These are phyloP conservation scores for Casuarina cunninghamiana DNA, from an alignment of 306 rosid species.

Conservation along the genomic window DNA sequence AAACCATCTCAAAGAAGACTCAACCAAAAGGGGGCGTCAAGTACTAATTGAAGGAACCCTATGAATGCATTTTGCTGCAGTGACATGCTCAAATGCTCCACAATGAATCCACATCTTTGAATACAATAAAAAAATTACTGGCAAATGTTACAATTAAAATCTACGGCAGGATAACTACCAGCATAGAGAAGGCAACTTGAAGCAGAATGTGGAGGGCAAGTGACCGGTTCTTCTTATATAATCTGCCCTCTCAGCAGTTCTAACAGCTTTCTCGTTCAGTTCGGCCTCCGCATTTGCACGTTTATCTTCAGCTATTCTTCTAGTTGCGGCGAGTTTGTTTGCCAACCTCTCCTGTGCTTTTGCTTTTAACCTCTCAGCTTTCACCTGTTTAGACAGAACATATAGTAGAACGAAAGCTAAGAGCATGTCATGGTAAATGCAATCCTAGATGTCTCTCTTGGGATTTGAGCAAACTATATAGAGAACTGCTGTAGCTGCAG, in stretches of 20 bases:
- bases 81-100: not conserved
- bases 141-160: not conserved
- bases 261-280: slow-evolving; percentile 75
- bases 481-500: not conserved
- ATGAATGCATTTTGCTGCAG: slow-evolving; percentile 8
- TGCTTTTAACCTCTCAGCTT: slow-evolving; percentile 86
- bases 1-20: not conserved
- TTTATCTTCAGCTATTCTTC: slow-evolving; percentile 83
- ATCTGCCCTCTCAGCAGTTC: slow-evolving; percentile 75
- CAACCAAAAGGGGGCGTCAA: not conserved
- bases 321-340: slow-evolving; percentile 66
- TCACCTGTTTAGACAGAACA: slow-evolving; percentile 43
- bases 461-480: not conserved
- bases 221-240: slow-evolving; percentile 86
- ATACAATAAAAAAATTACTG: not conserved
- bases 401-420: slow-evolving; percentile 8
- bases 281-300: slow-evolving; percentile 75
- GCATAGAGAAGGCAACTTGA: slow-evolving; percentile 84
- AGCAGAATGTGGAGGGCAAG: slow-evolving; percentile 76
- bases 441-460: not conserved
- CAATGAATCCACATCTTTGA: not conserved
- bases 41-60: not conserved
- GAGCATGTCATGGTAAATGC: not conserved
- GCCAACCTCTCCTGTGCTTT: slow-evolving; percentile 70
- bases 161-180: slow-evolving; percentile 52